A percentile compares a stretch with the other conserved stretches of the same genome.
phyloP scores from a whole-genome alignment of 495 filamentous ascomycete genomes.

The Penicillium pancosmium region DNA sequence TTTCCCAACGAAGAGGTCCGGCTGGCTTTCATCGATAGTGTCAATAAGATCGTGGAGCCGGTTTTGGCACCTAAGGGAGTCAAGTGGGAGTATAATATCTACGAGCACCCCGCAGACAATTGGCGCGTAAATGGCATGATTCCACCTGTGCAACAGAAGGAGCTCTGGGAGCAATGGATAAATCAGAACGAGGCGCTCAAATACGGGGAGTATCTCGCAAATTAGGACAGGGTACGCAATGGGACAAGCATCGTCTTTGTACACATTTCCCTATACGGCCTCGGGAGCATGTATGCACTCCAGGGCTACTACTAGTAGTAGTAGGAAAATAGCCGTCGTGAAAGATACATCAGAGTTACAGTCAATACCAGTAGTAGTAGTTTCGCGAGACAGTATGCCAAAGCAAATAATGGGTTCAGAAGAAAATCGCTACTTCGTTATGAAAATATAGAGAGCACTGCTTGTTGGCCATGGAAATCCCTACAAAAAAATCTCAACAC shows the following conservation, averaged over 20 bases:
- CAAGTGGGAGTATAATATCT: conserved; percentile 1
- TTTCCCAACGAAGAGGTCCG: not conserved
- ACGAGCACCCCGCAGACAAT: not conserved
- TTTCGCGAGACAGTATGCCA: not conserved
- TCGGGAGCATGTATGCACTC: too few species aligned
- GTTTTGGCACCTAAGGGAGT: not conserved
- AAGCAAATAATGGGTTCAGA: conserved; percentile 2
- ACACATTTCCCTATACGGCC: too few species aligned
- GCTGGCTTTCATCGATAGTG: not conserved
- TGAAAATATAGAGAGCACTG: conserved; percentile 12
- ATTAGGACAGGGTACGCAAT: too few species aligned
- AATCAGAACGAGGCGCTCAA: not conserved
- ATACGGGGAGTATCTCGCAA: not conserved
- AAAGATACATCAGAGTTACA: too few species aligned
- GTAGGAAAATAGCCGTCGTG: too few species aligned
- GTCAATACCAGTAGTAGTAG: too few species aligned
- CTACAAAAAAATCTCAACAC: conserved; percentile 20
- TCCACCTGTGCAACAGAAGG: not conserved
- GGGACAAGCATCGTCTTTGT: too few species aligned
- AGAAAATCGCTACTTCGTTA: conserved; percentile 14
- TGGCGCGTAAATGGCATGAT: not conserved
- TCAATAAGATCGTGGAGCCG: not conserved
- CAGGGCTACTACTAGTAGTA: too few species aligned
- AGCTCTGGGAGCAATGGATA: not conserved
- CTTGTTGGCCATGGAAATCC: conserved; percentile 11